Conservation (phyloP, 1,139 yeast genomes). For the Magnusiomyces tetraspermus region DNA sequence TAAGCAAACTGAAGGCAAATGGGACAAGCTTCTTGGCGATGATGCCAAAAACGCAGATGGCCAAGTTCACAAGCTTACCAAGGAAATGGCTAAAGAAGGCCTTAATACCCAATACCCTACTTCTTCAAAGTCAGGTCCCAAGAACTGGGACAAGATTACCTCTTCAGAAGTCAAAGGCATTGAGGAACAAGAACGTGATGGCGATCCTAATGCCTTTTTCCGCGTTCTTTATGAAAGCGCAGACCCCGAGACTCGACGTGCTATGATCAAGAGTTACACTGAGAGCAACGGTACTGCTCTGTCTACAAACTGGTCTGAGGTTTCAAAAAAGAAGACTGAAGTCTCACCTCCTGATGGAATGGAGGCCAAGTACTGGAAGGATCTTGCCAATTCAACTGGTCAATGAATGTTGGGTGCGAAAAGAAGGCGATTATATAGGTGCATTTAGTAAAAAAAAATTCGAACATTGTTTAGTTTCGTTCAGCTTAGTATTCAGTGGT, state of each 20-base stretch:
- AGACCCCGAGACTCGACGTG: slow-evolving; percentile 80
- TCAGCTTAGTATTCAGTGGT: too few relatives aligned
- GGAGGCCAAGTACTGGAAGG: slow-evolving; percentile 36
- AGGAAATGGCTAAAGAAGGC: slow-evolving; percentile 12
- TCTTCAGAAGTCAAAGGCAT: slow-evolving; percentile 43
- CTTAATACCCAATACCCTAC: slow-evolving; percentile 42
- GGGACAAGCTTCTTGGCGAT: slow-evolving; percentile 33
- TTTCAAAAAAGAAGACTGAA: slow-evolving; percentile 55
- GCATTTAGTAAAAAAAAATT: too few relatives aligned
- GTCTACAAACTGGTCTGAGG: slow-evolving; percentile 94
- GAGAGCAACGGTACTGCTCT: slow-evolving; percentile 92
- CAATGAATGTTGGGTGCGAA: too few relatives aligned
- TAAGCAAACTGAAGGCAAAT: slow-evolving; percentile 30
- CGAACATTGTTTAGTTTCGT: too few relatives aligned
- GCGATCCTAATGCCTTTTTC: slow-evolving; percentile 63
- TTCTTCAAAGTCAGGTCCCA: slow-evolving; percentile 44
- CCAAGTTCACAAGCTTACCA: slow-evolving; percentile 13
- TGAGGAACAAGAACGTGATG: slow-evolving; percentile 33
- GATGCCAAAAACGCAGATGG: slow-evolving; percentile 13
- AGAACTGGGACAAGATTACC: slow-evolving; percentile 67
- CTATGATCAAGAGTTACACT: slow-evolving; percentile 94
- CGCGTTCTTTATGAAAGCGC: slow-evolving; percentile 64
- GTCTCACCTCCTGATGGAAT: slow-evolving; percentile 61
- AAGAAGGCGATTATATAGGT: too few relatives aligned
- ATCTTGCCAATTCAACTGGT: not conserved